phyloP scores from a whole-genome alignment of 306 rosid species.

The Lupinus albus region DNA sequence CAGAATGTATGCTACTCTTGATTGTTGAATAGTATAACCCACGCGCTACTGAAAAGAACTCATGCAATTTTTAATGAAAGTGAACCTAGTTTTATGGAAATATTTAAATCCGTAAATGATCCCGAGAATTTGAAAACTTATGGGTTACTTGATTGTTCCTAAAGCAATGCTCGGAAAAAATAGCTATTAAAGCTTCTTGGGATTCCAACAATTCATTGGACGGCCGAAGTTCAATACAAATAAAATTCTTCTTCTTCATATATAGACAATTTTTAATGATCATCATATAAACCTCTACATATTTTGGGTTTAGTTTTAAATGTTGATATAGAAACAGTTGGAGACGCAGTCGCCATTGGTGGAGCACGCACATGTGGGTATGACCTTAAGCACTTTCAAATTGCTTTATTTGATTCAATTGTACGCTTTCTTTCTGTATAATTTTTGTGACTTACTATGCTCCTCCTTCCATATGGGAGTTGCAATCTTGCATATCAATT shows the following conservation, averaged over 20 bases:
- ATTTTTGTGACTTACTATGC: slow-evolving; percentile 45
- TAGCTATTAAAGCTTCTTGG: slow-evolving; percentile 66
- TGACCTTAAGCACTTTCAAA: slow-evolving; percentile 40
- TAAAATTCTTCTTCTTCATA: slow-evolving; percentile 17
- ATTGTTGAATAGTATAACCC: neutral
- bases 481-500: slow-evolving; percentile 25
- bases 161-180: slow-evolving; percentile 72
- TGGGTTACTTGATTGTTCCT: slow-evolving; percentile 61
- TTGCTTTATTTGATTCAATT: slow-evolving; percentile 46
- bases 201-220: slow-evolving; percentile 70
- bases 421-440: slow-evolving; percentile 58
- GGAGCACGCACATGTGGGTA: slow-evolving; percentile 63
- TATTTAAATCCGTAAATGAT: slow-evolving; percentile 61
- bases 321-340: slow-evolving; percentile 49
- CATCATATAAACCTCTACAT: slow-evolving; percentile 42
- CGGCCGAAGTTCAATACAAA: slow-evolving; percentile 49
- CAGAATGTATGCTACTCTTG: neutral
- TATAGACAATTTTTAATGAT: slow-evolving; percentile 32
- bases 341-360: slow-evolving; percentile 67
- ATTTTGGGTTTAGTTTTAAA: slow-evolving; percentile 37
- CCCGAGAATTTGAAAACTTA: slow-evolving; percentile 59
- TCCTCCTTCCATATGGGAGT: slow-evolving; percentile 38
- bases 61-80: slow-evolving; percentile 32
- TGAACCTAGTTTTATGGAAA: slow-evolving; percentile 33
- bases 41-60: slow-evolving; percentile 53